Evolutionary conservation across 768 basidiomycete genomes (phyloP), one percentile per base, ranked within the genome.

Genomic region (Kwoniella dendrophila): DNA sequence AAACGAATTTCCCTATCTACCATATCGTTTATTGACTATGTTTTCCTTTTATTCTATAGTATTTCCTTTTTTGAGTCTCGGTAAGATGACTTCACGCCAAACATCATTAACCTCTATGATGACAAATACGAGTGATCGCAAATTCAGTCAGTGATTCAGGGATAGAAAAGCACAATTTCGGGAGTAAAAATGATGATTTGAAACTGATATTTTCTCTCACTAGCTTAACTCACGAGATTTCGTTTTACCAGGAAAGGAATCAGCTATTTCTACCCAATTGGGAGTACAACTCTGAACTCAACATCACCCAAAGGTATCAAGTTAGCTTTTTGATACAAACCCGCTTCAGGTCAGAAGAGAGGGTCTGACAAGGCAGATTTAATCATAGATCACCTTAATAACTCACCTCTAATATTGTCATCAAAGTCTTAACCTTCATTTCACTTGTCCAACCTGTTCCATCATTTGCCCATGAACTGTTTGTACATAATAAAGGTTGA

Each of bases 11-110:
- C n/a, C n/a, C n/a, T n/a, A n/a, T n/a, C n/a, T n/a, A n/a, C n/a
- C n/a, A n/a, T n/a, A n/a, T n/a, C n/a, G n/a, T n/a, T n/a, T n/a
- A n/a, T n/a, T n/a, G n/a, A n/a, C n/a, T n/a, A n/a, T n/a, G n/a
- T n/a, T n/a, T n/a, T n/a, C n/a, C n/a, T n/a, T 38, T 60, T 49
- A 73, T 51, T 68, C 63, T n/a, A 69, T 48, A 7, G 66, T 62
- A 12, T 66, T 56, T 10, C 72, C 72, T 27, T 40, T 51, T 47
- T 64, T 68, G 26, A 74, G 38, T 45, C 66, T 59, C 0, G 72
- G 72, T 18, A 62, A n/a, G 27, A 74, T 56, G 12, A 65, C 50
- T 60, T 74, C 71, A 20, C 72, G 40, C 70, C 70, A 74, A 4
- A 66, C 55, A 54, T 74, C 72, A 27, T 65, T 33, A 4, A 74